Conservation (phyloP, 148 eudicot genomes). For the Rhododendron vialii region DNA sequence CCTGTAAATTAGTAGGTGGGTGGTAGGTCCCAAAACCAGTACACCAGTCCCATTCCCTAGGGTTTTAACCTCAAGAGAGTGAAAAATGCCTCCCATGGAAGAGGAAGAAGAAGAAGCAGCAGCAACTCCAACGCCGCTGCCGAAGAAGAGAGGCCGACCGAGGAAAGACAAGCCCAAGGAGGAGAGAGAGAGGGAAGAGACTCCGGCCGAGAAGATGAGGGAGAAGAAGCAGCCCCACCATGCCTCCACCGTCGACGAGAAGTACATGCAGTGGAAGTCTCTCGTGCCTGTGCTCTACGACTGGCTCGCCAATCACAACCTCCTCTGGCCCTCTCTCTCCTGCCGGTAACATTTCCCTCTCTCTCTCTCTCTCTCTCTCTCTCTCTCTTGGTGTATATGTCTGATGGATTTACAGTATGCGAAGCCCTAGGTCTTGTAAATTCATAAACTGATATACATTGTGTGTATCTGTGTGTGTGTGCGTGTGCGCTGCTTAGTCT, state of each 20-base stretch:
- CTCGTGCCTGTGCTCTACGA: constrained; percentile 59
- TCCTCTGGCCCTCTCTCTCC: constrained; percentile 69
- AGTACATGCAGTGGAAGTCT: constrained; percentile 46
- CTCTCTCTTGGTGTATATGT: neutral
- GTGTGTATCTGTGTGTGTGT: too few relatives aligned
- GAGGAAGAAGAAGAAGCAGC: neutral
- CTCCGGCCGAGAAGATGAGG: constrained; percentile 36
- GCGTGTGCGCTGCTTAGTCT: neutral
- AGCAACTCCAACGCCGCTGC: constrained; percentile 5
- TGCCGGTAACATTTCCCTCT: constrained; percentile 41
- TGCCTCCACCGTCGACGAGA: constrained; percentile 33
- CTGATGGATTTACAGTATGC: neutral
- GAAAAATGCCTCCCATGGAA: neutral
- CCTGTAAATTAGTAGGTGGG: neutral
- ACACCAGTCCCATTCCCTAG: neutral
- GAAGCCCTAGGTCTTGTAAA: neutral
- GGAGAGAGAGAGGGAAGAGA: constrained; percentile 23
- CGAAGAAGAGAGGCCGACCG: constrained; percentile 29
- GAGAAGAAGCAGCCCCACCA: constrained; percentile 34
- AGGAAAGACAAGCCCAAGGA: constrained; percentile 28
- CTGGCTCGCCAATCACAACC: constrained; percentile 54
- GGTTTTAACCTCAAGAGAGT: neutral
- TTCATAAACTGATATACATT: too few relatives aligned
- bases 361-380: neutral
- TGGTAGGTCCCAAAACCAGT: constrained; percentile 1